Conservation (phyloP, 2,329 filamentous ascomycete genomes). For the Neofusicoccum sp. region DNA sequence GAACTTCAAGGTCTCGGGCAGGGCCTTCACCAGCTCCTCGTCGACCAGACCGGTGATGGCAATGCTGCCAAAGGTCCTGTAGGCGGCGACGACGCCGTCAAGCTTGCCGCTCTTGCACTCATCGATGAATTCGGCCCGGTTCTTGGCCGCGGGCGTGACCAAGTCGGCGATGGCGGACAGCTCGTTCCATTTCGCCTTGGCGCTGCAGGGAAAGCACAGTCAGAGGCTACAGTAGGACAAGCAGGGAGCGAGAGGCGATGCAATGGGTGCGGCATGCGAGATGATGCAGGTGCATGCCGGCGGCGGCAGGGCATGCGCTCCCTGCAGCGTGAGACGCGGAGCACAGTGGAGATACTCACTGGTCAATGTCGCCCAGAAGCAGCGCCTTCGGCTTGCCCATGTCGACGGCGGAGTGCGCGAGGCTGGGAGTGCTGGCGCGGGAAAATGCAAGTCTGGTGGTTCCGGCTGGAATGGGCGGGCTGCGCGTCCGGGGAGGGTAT, state of each 20-base stretch:
- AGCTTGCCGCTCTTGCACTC: slow-evolving; percentile 65
- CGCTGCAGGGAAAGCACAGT: slow-evolving; percentile 47
- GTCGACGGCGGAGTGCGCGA: slow-evolving; percentile 2
- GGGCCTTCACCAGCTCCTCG: slow-evolving; percentile 61
- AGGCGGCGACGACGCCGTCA: slow-evolving; percentile 64
- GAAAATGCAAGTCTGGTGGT: neutral
- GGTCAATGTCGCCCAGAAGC: slow-evolving; percentile 61
- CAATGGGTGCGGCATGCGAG: neutral
- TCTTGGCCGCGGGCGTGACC: slow-evolving; percentile 59
- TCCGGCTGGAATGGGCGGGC: slow-evolving; percentile 1
- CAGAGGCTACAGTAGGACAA: neutral
- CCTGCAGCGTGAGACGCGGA: neutral
- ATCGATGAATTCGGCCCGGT: slow-evolving; percentile 65
- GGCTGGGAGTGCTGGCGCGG: neutral
- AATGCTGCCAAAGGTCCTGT: slow-evolving; percentile 68
- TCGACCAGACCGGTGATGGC: slow-evolving; percentile 68
- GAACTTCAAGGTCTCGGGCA: slow-evolving; percentile 40
- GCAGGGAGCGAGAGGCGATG: slow-evolving; percentile 5
- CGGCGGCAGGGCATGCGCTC: neutral
- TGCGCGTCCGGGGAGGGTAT: neutral
- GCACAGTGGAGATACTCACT: slow-evolving; percentile 49
- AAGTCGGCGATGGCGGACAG: slow-evolving; percentile 65
- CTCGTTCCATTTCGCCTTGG: slow-evolving; percentile 62
- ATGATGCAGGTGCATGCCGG: neutral
- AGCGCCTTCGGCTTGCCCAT: slow-evolving; percentile 58